Conservation (phyloP, 1,284 basidiomycete species). For the Heterobasidion parviporum region DNA sequence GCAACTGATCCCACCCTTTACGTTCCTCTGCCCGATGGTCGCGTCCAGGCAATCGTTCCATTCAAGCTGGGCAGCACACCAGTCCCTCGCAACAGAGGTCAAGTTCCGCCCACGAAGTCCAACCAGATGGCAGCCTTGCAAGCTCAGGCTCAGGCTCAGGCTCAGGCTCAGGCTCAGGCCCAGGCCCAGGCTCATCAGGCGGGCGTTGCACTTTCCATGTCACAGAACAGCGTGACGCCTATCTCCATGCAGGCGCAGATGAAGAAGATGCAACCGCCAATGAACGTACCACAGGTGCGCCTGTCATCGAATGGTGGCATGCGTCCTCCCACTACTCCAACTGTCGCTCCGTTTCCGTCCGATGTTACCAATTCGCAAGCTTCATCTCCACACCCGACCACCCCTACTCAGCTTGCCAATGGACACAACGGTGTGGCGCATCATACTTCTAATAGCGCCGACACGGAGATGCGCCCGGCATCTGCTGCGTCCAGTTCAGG, state of each 20-base stretch:
- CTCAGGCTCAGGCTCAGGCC: background rate
- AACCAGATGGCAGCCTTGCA: slow-evolving; percentile 8
- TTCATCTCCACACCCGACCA: slow-evolving; percentile 27
- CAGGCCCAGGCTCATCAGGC: slow-evolving; percentile 3
- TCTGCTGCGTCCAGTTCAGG: slow-evolving; percentile 11
- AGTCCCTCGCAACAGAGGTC: background rate
- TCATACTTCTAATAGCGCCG: slow-evolving; percentile 9
- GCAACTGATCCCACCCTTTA: slow-evolving; percentile 36
- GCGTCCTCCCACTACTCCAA: slow-evolving; percentile 32
- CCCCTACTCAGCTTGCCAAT: slow-evolving; percentile 12
- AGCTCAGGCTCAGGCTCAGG: slow-evolving; percentile 1
- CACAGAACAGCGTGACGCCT: slow-evolving; percentile 30
- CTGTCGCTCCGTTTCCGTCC: slow-evolving; percentile 13
- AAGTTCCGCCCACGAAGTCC: slow-evolving; percentile 1
- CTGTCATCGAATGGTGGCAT: slow-evolving; percentile 48
- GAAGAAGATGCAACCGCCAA: slow-evolving; percentile 43
- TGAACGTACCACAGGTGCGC: slow-evolving; percentile 42
- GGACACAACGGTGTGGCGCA: slow-evolving; percentile 14
- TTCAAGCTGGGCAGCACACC: slow-evolving; percentile 24
- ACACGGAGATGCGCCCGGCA: slow-evolving; percentile 14
- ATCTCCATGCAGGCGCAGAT: slow-evolving; percentile 46
- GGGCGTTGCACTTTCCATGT: slow-evolving; percentile 7
- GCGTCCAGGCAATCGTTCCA: slow-evolving; percentile 26
- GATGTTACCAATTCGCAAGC: slow-evolving; percentile 9
- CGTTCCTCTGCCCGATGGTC: slow-evolving; percentile 28